Evolutionary conservation across 2,329 filamentous ascomycete genomes (phyloP), one percentile per base, ranked within the genome.

Genomic region (Penicillium thymicola): DNA sequence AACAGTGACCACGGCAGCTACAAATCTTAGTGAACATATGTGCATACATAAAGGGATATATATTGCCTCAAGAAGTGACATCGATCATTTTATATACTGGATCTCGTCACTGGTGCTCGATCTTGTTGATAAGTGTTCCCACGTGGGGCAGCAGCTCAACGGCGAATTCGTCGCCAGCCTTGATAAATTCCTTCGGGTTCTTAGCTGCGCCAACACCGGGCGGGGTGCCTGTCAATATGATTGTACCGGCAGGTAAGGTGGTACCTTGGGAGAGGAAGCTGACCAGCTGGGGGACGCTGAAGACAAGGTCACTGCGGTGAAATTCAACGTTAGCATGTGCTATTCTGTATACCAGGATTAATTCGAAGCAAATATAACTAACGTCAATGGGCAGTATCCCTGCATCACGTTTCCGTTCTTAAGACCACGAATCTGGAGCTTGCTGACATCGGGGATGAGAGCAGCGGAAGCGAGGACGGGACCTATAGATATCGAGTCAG

Each of bases 321-420:
- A 11, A n/a, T 0, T 28, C 0, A 28, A 40, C 1, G 34, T 67
- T 58, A 67, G 59, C 30, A 34, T 14, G 41, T 32, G 25, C 16
- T 25, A 23, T 48, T 16, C 6, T 13, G 16, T 13, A 34, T 28
- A 9, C 14, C 16, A 27, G 27, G 28, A 27, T 10, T 9, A 8
- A 32, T 36, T 13, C 14, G 9, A n/a, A 4, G 36, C 16, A 44
- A 25, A 8, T 41, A 18, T n/a, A 49, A 65, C 69, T 23, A 70
- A 79, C 75, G 76, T 75, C 40, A 75, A 61, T 18, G 70, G 69
- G 58, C 74, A 76, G 55, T 14, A 32, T 2, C 79, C 77, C 67
- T 85, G 82, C 65, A 84, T 68, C 13, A 81, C 76, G 30, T 76
- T 73, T 13, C 79, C 81, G 61, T 84, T 84, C 72, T 81, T 72